Evolutionary conservation across 2,329 filamentous ascomycete genomes (phyloP).

Genomic region (Didymosphaeria variabile): DNA sequence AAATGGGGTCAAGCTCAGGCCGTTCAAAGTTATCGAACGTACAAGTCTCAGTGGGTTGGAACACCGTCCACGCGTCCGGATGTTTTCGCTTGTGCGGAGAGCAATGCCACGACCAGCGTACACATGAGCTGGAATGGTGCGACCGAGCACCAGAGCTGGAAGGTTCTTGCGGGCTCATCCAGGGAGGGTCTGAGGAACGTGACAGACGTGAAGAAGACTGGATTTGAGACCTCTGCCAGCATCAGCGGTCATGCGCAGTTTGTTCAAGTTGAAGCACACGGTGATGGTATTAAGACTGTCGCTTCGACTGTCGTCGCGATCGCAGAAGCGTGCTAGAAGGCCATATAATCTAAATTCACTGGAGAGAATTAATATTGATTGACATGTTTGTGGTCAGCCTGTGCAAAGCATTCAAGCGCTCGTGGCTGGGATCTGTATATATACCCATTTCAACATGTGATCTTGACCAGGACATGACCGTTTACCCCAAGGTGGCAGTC

Average conservation of each 20-base stretch:
- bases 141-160: constrained; percentile 17
- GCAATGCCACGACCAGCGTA: constrained; percentile 10
- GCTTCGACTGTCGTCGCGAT: not conserved
- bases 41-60: constrained; percentile 20
- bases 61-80: constrained; percentile 16
- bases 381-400: too few relatives aligned
- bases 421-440: too few relatives aligned
- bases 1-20: constrained; percentile 14
- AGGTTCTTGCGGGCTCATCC: constrained; percentile 7
- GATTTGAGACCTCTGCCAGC: constrained; percentile 3
- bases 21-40: constrained; percentile 21
- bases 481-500: too few relatives aligned
- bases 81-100: constrained; percentile 14
- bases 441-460: too few relatives aligned
- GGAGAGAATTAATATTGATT: too few relatives aligned
- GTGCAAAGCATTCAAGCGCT: too few relatives aligned
- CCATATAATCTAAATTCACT: too few relatives aligned
- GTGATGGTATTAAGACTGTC: not conserved
- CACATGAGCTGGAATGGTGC: constrained; percentile 26
- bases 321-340: not conserved
- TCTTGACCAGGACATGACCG: too few relatives aligned
- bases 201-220: not conserved
- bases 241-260: not conserved
- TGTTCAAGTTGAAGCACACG: constrained; percentile 3
- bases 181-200: not conserved